Evolutionary conservation across 2,329 filamentous ascomycete species (phyloP), one percentile per base, ranked within the genome.

Genomic region (Chrysosporium queenslandicum): DNA sequence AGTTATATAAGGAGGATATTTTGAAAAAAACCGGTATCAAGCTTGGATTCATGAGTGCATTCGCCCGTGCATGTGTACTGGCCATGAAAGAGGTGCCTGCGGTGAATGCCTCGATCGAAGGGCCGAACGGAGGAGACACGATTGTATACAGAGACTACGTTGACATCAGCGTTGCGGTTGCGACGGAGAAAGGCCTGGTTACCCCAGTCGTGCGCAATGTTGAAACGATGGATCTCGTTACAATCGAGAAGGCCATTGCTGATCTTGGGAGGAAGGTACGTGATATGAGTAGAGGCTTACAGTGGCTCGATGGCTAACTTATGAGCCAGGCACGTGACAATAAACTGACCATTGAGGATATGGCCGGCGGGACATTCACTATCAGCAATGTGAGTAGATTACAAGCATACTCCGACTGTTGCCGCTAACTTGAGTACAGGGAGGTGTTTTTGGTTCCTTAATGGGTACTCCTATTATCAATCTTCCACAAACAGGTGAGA

Each of bases 401-500:
- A 7, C 27, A 42, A 20, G 2, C 18, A 29, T n/a, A 21, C 9
- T 23, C 2, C 30, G 42, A 20, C 6, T 30, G 36, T 23, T 7
- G 14, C 46, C 37, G 39, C 58, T 63, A 56, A 63, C 50, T 37
- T 34, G 39, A 55, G 29, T 54, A 56, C 58, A 77, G 69, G 82
- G 92, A 54, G 92, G 92, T 61, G 91, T 98, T 49, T 98, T 98
- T 64, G 92, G 92, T 54, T 96, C 91, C 12, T 77, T 97, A 55
- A 94, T 95, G 86, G 92, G 92, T 47, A 98, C 92, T 0, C 92
- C 92, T 8, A 97, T 98, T 68, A 97, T 98, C 77, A 98, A 98
- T 73, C 77, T 95, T 45, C 91, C 91, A 12, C 91, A 97, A 68
- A 91, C 86, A 55, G 86, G 72, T 74, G 57, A 58, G 68, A 20